Conservation (phyloP, 139 green algal genomes). For the Coelastrella sp. region DNA sequence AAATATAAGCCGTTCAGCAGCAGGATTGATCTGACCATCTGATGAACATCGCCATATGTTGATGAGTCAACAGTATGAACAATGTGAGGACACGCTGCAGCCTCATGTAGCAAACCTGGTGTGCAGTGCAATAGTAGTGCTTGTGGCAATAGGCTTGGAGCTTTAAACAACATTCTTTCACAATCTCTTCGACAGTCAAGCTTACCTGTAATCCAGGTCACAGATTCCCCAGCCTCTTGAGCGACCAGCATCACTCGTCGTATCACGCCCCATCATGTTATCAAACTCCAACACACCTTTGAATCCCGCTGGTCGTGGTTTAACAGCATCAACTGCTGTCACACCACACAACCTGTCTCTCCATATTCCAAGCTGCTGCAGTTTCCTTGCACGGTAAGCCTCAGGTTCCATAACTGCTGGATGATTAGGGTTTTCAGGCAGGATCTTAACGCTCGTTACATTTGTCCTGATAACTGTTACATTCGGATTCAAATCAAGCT, state of each 20-base stretch:
- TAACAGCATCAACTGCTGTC: conserved; percentile 5
- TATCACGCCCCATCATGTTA: not conserved
- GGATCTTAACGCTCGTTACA: not conserved
- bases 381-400: not conserved
- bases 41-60: too few species aligned
- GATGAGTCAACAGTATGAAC: too few species aligned
- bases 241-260: not conserved
- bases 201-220: conserved; percentile 21
- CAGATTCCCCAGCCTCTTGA: not conserved
- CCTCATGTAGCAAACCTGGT: too few species aligned
- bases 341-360: not conserved
- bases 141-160: not conserved
- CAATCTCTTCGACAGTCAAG: not conserved
- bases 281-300: conserved; percentile 1
- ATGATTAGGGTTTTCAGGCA: not conserved
- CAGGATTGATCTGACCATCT: too few species aligned
- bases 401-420: not conserved
- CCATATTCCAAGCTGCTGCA: conserved; percentile 2
- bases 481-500: conserved; percentile 7
- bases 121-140: not conserved
- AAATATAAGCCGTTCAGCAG: too few species aligned
- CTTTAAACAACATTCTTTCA: not conserved
- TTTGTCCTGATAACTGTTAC: not conserved
- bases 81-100: too few species aligned
- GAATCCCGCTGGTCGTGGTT: not conserved